phyloP scores from a whole-genome alignment of 1,284 basidiomycete genomes.

The Fomes fomentarius region DNA sequence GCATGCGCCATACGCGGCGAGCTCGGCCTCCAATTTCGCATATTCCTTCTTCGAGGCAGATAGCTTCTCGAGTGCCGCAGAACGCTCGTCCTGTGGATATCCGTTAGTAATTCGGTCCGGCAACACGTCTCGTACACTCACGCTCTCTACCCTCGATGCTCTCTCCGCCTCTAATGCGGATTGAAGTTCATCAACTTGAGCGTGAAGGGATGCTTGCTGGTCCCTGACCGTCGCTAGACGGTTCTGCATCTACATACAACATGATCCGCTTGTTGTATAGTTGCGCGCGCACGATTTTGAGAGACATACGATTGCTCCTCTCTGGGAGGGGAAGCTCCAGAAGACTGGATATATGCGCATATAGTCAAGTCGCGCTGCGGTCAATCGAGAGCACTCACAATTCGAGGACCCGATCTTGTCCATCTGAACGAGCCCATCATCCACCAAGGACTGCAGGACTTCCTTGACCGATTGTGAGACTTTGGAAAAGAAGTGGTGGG shows the following conservation, averaged over 20 bases:
- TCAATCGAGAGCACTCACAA: too few relatives aligned
- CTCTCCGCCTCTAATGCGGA: constrained; percentile 52
- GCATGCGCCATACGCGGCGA: constrained; percentile 78
- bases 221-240: constrained; percentile 60
- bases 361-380: constrained; percentile 20
- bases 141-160: constrained; percentile 65
- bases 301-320: constrained; percentile 68
- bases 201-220: constrained; percentile 46
- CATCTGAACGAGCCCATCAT: constrained; percentile 79
- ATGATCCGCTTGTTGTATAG: not conserved
- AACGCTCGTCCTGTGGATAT: constrained; percentile 55
- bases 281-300: not conserved
- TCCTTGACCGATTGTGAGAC: constrained; percentile 90
- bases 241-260: constrained; percentile 54
- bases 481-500: constrained; percentile 31
- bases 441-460: constrained; percentile 80
- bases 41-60: constrained; percentile 55
- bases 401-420: constrained; percentile 94
- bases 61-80: constrained; percentile 52
- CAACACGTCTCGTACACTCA: constrained; percentile 37
- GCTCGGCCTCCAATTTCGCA: constrained; percentile 64
- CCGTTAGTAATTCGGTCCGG: too few relatives aligned
- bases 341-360: constrained; percentile 65
- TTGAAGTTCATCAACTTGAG: constrained; percentile 44
- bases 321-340: constrained; percentile 91